Evolutionary conservation across 148 eudicot species (phyloP).

Genomic region (Chenopodium formosanum): DNA sequence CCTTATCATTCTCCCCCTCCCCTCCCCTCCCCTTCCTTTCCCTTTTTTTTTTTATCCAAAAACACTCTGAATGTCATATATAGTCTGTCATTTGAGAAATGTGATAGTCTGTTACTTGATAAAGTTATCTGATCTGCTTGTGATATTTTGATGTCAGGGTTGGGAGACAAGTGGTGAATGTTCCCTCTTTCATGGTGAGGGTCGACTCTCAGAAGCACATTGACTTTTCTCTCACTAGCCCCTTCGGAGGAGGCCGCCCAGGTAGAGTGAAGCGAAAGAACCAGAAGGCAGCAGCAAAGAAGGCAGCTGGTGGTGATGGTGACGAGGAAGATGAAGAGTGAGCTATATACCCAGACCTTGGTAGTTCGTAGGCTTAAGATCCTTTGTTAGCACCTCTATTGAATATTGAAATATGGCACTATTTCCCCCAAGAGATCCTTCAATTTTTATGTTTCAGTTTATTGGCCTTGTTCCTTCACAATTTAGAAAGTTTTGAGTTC

Average conservation of each 20-base stretch:
- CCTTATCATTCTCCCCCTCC: no score
- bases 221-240: constrained; percentile 63
- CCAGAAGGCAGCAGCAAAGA: constrained; percentile 57
- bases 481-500: constrained; percentile 22
- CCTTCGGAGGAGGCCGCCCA: constrained; percentile 66
- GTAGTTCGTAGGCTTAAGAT: background rate
- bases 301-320: constrained; percentile 64
- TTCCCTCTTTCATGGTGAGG: constrained; percentile 66
- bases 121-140: no score
- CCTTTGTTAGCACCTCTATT: constrained; percentile 4
- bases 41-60: no score
- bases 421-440: background rate
- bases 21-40: no score
- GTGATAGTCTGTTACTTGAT: no score
- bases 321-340: constrained; percentile 63
- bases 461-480: background rate
- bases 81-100: no score
- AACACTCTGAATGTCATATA: no score
- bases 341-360: constrained; percentile 7
- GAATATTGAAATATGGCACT: constrained; percentile 5
- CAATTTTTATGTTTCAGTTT: constrained; percentile 10
- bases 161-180: constrained; percentile 62
- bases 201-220: constrained; percentile 68
- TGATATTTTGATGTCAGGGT: constrained; percentile 32
- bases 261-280: constrained; percentile 73